Base-by-base conservation (phyloP, 106 monocot species). In the Dendrobium nobile region DNA sequence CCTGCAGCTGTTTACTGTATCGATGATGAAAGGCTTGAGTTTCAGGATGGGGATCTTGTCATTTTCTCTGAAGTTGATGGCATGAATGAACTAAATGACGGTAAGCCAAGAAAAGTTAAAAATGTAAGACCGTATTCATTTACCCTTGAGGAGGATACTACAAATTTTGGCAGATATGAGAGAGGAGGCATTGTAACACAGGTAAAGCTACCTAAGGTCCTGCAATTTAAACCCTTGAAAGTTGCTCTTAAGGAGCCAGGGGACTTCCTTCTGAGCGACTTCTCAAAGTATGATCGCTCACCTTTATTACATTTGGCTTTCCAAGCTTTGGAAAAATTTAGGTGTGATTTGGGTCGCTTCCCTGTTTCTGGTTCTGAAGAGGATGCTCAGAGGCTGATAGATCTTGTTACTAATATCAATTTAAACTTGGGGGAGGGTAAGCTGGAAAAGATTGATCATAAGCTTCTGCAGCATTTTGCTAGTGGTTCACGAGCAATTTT, bases 21-120 rank as follows among this genome's bases (percentile, higher is more conserved):
- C 40, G 78, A 78, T 78, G 78, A 78, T 58, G 78, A 78, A 40
- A 28, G 78, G 41, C 78, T 78, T 41, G 78, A 78, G 78, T 78
- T 78, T 40, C 78, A 78, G n/a, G 78, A 78, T 59, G 78, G 78
- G 7, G 78, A 78, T 58, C 56, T 78, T 58, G 78, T 78, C 59
- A 37, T 78, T 31, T 78, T 78, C 37, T 78, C 78, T 40, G 78
- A 78, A 58, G 37, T 78, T 9, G 22, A 59, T 54, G 78, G 78
- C 18, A 78, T 78, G 78, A 59, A 56, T n/a, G 78, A 78, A 24
- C 45, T 78, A 59, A 78, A 78, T 78, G 78, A 78, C 19, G 78
- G 78, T 0, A 78, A 78, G 19, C 78, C 78, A 56, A 78, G 78
- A 59, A 78, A 59, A 24, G 40, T 78, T 1, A 78, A 58, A 59